These are phyloP conservation scores for Exophiala phaeomuriformis DNA, from an alignment of 2,329 filamentous ascomycete genomes.

Conservation along the genomic window DNA sequence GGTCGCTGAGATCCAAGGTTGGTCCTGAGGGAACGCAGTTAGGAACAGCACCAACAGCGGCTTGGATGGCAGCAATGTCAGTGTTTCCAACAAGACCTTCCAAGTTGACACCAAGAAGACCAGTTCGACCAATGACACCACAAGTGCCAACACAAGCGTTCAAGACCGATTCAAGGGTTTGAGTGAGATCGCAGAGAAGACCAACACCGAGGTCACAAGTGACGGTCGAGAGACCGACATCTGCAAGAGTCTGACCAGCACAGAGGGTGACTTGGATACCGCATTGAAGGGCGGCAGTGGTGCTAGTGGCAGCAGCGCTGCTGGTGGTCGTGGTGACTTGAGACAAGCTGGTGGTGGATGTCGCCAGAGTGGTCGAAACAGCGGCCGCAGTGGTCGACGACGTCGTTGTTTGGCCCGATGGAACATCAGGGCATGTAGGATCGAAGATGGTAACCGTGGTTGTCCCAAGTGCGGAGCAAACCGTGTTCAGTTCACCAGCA, in stretches of 20 bases:
- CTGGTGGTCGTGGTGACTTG: not conserved
- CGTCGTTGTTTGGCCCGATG: not conserved
- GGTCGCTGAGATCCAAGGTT: conserved; percentile 4
- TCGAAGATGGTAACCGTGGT: conserved; percentile 6
- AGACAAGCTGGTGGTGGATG: not conserved
- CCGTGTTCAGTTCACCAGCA: not conserved
- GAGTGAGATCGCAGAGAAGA: conserved; percentile 1
- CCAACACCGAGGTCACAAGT: conserved; percentile 1
- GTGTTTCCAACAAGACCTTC: not conserved
- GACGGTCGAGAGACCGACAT: conserved; percentile 3
- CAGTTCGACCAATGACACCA: conserved; percentile 1
- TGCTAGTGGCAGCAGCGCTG: not conserved
- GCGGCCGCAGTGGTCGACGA: not conserved
- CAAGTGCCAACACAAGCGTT: conserved; percentile 1
- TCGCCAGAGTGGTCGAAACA: not conserved
- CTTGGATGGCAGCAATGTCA: not conserved
- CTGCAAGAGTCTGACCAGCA: conserved; percentile 6
- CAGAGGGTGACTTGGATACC: conserved; percentile 5
- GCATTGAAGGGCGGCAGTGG: conserved; percentile 3
- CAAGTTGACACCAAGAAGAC: conserved; percentile 1
- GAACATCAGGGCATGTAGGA: conserved; percentile 6
- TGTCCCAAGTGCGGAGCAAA: conserved; percentile 1
- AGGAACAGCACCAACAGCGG: conserved; percentile 2
- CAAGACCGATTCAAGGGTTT: not conserved
- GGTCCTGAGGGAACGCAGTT: not conserved